A percentile compares a stretch with the other conserved stretches of the same genome.
phyloP scores from a whole-genome alignment of 352 stramenopile species.

The Pythium coloratum region DNA sequence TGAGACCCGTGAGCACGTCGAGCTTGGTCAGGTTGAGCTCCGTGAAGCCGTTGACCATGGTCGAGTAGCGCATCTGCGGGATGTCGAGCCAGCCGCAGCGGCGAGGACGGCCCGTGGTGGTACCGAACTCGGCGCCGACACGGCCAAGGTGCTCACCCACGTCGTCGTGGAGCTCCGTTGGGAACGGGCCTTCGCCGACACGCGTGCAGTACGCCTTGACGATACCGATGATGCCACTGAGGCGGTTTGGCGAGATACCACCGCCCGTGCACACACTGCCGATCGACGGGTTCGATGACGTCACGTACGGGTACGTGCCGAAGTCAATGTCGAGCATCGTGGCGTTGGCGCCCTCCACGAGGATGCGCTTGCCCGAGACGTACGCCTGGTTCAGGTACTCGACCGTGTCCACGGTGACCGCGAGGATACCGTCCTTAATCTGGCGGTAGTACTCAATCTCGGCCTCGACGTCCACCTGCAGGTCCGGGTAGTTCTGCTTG shows the following conservation, averaged over 20 bases:
- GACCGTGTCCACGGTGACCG: slow-evolving; percentile 95
- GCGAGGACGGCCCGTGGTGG: slow-evolving; percentile 95
- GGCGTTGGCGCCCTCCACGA: slow-evolving; percentile 99
- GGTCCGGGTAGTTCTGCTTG: slow-evolving; percentile 86
- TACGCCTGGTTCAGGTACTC: slow-evolving; percentile 96
- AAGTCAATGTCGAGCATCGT: slow-evolving; percentile 99
- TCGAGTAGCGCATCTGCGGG: slow-evolving; percentile 93
- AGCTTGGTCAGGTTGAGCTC: slow-evolving; percentile 99
- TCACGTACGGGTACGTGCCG: slow-evolving; percentile 99
- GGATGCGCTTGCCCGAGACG: slow-evolving; percentile 94
- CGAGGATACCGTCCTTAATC: slow-evolving; percentile 84
- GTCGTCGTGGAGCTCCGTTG: slow-evolving; percentile 95
- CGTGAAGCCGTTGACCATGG: slow-evolving; percentile 95
- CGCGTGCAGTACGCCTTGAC: slow-evolving; percentile 99
- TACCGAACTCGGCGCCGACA: slow-evolving; percentile 97
- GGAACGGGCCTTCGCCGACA: slow-evolving; percentile 98
- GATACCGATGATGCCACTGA: slow-evolving; percentile 96
- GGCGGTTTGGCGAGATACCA: slow-evolving; percentile 91
- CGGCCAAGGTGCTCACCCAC: slow-evolving; percentile 90
- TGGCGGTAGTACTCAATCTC: slow-evolving; percentile 85
- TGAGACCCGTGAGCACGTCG: slow-evolving; percentile 97
- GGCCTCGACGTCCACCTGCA: slow-evolving; percentile 75
- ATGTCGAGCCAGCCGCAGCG: slow-evolving; percentile 99
- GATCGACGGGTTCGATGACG: slow-evolving; percentile 97
- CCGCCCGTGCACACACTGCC: slow-evolving; percentile 97